Evolutionary conservation across 306 rosid genomes (phyloP), one percentile per base, ranked within the genome.

Genomic region (Dryas octopetala): DNA sequence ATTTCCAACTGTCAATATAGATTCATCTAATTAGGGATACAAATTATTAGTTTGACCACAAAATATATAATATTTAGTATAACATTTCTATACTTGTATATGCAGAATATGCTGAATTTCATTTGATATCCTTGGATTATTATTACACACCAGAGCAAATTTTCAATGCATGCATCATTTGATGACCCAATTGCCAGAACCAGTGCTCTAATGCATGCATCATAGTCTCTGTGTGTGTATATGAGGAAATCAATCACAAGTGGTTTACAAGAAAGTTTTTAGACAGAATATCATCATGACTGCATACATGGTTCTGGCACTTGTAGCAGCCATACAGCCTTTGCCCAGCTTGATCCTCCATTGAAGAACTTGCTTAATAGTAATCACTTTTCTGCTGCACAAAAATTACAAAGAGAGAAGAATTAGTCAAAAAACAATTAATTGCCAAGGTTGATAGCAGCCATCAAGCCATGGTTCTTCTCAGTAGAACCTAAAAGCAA

Each of bases 231-330:
- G 23, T 23, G 23, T 23, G 44, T 50, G 3, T 47, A 19, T 11
- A 9, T 47, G 23, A 10, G 46, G 48, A 65, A 19, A 23, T 54
- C 62, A 66, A 49, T 14, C 66, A 41, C 16, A 48, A 43, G 2
- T 17, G 74, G 32, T 62, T 87, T 73, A 90, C 97, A 96, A 80
- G 91, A 74, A 88, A 92, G 62, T 52, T 71, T 80, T 92, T 92
- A 62, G 91, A 88, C 84, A 87, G 66, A 28, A 92, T 84, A 73
- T 90, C 90, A 75, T 92, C 89, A 71, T 87, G 96, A 54, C 76
- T 63, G 69, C 92, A 87, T 54, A 92, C 76, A 59, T 64, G 85
- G 71, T 84, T 90, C 44, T 83, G 88, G 88, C 97, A 92, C 83
- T 84, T 88, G 44, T 77, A 87, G 89, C 97, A 90, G 85, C 87